Evolutionary conservation across 2,329 filamentous ascomycete species (phyloP).

Genomic region (Daldinia eschscholtzii): DNA sequence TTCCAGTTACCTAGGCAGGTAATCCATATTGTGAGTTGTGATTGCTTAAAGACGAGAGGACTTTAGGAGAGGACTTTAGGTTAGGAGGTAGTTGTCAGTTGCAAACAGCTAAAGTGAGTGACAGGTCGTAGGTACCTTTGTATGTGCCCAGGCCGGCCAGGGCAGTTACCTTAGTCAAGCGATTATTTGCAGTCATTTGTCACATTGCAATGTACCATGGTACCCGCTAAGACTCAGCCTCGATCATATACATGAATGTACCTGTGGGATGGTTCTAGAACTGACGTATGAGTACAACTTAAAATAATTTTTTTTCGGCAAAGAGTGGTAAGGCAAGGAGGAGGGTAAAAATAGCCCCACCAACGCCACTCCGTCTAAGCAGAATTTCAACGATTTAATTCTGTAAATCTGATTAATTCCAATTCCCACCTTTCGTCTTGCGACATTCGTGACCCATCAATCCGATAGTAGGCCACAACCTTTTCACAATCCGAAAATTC

Average conservation of each 20-base stretch:
- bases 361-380: constrained; percentile 35
- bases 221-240: constrained; percentile 20
- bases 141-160: background rate
- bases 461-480: constrained; percentile 12
- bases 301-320: constrained; percentile 20
- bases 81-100: background rate
- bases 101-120: background rate
- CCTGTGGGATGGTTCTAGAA: constrained; percentile 29
- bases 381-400: constrained; percentile 40
- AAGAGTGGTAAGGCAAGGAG: constrained; percentile 20
- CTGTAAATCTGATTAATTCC: constrained; percentile 33
- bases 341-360: constrained; percentile 39
- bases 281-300: constrained; percentile 36
- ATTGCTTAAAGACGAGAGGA: background rate
- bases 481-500: constrained; percentile 9
- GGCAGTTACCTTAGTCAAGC: background rate
- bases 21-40: background rate
- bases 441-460: constrained; percentile 24
- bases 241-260: constrained; percentile 4
- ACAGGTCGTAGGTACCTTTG: too few species aligned
- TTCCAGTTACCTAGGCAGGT: background rate
- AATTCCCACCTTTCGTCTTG: constrained; percentile 17
- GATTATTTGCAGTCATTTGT: constrained; percentile 22
- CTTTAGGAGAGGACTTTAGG: background rate
- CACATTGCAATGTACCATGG: background rate